Conservation (phyloP, 192 early-diverging fungal species). For the Backusella psychrophila region DNA sequence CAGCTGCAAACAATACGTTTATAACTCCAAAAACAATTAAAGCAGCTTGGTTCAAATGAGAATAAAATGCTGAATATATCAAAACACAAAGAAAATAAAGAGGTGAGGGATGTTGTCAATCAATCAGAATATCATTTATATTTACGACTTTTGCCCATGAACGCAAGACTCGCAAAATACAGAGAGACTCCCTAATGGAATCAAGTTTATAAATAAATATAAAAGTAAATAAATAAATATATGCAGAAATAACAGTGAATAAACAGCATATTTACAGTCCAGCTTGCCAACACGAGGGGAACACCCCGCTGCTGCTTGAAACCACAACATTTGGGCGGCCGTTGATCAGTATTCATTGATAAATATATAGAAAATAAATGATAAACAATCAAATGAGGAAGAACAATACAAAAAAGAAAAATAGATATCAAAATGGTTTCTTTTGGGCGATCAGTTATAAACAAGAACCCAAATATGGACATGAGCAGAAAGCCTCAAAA, state of each 20-base stretch:
- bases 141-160: conserved; percentile 16
- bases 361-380: not conserved
- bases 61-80: not conserved
- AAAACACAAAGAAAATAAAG: not conserved
- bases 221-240: too few relatives aligned
- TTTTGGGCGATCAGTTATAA: not conserved
- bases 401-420: not conserved
- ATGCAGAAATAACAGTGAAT: too few relatives aligned
- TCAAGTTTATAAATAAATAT: not conserved
- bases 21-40: not conserved
- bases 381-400: not conserved
- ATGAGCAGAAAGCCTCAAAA: too few relatives aligned
- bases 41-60: not conserved
- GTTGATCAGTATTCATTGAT: not conserved
- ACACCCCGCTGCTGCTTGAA: not conserved
- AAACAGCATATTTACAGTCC: not conserved
- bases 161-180: conserved; percentile 8
- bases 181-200: not conserved
- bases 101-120: not conserved
- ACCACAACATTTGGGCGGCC: not conserved
- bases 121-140: not conserved
- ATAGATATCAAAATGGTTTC: not conserved
- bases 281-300: not conserved
- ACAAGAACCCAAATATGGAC: not conserved
- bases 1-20: not conserved